Evolutionary conservation across 495 filamentous ascomycete genomes (phyloP).

Genomic region (Delitschia confertaspora): DNA sequence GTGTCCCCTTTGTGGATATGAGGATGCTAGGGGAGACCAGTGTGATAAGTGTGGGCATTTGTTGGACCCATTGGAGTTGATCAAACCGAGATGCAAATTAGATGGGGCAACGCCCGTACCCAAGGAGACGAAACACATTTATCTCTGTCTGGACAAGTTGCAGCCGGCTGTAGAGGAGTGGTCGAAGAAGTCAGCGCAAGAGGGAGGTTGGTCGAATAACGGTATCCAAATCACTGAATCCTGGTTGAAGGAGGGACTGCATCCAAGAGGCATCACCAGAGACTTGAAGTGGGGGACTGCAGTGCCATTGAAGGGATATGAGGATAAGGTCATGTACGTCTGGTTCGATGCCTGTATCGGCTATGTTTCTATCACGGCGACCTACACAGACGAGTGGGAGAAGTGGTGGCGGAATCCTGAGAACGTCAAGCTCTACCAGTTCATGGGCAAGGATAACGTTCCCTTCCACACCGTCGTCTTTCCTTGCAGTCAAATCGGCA

Average conservation of each 20-base stretch:
- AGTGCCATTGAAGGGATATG: conserved; percentile 48
- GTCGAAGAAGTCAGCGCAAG: conserved; percentile 49
- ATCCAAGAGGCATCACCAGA: conserved; percentile 80
- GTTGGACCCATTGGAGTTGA: conserved; percentile 62
- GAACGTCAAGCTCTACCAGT: conserved; percentile 86
- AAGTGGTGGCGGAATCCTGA: conserved; percentile 91
- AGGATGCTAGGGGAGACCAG: conserved; percentile 75
- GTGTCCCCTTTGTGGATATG: conserved; percentile 71
- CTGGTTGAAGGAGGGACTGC: conserved; percentile 76
- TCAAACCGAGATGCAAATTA: conserved; percentile 62
- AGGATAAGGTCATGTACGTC: conserved; percentile 85
- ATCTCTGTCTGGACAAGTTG: conserved; percentile 70
- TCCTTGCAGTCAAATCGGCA: conserved; percentile 78
- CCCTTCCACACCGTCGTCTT: conserved; percentile 90
- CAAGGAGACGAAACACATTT: conserved; percentile 63
- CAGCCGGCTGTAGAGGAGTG: conserved; percentile 65
- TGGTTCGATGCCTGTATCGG: conserved; percentile 99
- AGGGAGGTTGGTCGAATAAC: conserved; percentile 71
- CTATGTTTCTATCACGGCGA: conserved; percentile 90
- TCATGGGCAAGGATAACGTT: conserved; percentile 97
- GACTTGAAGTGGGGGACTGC: conserved; percentile 85
- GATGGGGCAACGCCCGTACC: conserved; percentile 69
- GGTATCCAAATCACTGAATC: conserved; percentile 48
- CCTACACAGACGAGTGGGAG: conserved; percentile 87
- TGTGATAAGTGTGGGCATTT: conserved; percentile 77